These are phyloP conservation scores for Lentinula detonsa DNA, from an alignment of 768 basidiomycete genomes.

Conservation along the genomic window DNA sequence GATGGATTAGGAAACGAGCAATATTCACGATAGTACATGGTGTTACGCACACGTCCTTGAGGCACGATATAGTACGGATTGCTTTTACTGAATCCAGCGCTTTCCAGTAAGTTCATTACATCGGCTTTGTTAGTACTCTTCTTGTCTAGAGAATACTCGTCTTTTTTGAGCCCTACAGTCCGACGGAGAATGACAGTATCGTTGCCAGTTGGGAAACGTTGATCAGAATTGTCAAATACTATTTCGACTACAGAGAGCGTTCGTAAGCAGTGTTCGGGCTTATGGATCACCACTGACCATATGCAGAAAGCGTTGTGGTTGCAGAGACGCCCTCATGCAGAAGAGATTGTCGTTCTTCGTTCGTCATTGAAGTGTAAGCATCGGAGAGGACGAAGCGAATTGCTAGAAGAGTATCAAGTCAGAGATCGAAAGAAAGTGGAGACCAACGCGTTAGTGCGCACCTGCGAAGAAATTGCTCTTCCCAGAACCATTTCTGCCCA, in stretches of 20 bases:
- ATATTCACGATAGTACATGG: not conserved
- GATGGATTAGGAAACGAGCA: slow-evolving; percentile 6
- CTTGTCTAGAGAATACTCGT: slow-evolving; percentile 95
- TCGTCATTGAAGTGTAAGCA: slow-evolving; percentile 92
- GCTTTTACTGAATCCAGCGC: slow-evolving; percentile 95
- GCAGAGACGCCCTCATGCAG: slow-evolving; percentile 90
- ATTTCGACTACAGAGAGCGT: slow-evolving; percentile 62
- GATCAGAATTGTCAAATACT: slow-evolving; percentile 91
- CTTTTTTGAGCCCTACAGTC: slow-evolving; percentile 97
- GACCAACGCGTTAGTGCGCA: slow-evolving; percentile 24
- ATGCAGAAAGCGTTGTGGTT: slow-evolving; percentile 87
- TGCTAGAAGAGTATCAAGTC: slow-evolving; percentile 36
- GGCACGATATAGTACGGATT: slow-evolving; percentile 99
- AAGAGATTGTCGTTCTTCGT: slow-evolving; percentile 89
- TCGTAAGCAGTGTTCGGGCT: not conserved
- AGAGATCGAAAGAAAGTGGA: not conserved
- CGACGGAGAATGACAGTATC: slow-evolving; percentile 85
- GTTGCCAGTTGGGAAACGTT: slow-evolving; percentile 88
- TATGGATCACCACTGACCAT: slow-evolving; percentile 42
- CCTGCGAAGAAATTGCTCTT: slow-evolving; percentile 99
- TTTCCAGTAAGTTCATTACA: slow-evolving; percentile 95
- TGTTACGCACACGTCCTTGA: slow-evolving; percentile 80
- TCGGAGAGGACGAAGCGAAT: slow-evolving; percentile 98
- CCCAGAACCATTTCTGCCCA: slow-evolving; percentile 95
- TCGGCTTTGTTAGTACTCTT: slow-evolving; percentile 96